Evolutionary conservation across 257 asterid genomes (phyloP).

Genomic region (Lycium ferocissimum): DNA sequence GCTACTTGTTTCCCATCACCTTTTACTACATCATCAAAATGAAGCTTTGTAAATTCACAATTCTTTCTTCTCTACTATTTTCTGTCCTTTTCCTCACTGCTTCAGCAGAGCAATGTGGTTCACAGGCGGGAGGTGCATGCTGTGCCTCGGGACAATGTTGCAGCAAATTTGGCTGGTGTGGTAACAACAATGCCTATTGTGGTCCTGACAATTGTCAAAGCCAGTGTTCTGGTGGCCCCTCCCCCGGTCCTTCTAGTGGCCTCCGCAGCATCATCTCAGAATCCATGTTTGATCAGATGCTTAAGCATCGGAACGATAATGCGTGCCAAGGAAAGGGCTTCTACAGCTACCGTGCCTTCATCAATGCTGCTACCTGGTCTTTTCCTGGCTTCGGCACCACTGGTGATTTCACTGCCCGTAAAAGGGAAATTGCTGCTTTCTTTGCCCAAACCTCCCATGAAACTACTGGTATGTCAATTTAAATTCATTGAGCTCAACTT

Average conservation of each 20-base stretch:
- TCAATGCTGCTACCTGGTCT: slow-evolving; percentile 34
- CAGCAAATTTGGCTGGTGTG: neutral
- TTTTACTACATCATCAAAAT: neutral
- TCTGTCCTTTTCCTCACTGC: neutral
- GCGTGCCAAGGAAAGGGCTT: slow-evolving; percentile 35
- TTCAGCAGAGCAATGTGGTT: neutral
- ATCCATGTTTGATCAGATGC: slow-evolving; percentile 29
- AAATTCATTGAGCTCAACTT: too few species aligned
- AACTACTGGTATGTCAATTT: neutral
- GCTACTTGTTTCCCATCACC: neutral
- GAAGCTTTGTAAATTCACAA: neutral
- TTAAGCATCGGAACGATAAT: slow-evolving; percentile 37
- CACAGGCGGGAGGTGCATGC: neutral
- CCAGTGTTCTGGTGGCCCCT: neutral
- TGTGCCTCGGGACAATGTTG: neutral
- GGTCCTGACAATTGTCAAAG: neutral
- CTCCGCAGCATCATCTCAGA: neutral
- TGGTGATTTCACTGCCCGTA: slow-evolving; percentile 36
- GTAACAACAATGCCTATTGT: neutral
- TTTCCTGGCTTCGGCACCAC: slow-evolving; percentile 41
- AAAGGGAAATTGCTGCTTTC: slow-evolving; percentile 44
- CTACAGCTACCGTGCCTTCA: slow-evolving; percentile 43
- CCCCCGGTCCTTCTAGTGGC: neutral
- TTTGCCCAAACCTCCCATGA: slow-evolving; percentile 46
- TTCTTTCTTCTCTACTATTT: neutral